phyloP scores from a whole-genome alignment of 1,284 basidiomycete genomes.

The Schizophyllum amplum region DNA sequence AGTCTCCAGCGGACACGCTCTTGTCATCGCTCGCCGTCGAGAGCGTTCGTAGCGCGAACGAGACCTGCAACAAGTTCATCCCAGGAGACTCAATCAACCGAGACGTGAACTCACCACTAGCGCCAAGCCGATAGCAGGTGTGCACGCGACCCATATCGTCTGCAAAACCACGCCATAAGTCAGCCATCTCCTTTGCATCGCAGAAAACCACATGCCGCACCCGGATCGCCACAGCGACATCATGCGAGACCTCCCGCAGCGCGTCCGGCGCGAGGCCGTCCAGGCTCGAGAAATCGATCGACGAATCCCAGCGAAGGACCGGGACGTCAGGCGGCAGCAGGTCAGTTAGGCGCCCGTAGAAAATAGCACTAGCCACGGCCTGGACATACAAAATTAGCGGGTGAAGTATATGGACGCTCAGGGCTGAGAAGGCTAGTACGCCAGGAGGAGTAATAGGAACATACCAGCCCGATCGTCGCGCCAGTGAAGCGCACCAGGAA shows the following conservation, averaged over 20 bases:
- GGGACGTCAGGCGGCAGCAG: slow-evolving; percentile 40
- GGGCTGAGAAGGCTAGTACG: neutral
- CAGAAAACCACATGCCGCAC: slow-evolving; percentile 22
- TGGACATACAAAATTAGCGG: slow-evolving; percentile 19
- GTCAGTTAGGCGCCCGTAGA: slow-evolving; percentile 43
- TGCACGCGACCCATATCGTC: slow-evolving; percentile 56
- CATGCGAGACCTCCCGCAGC: slow-evolving; percentile 31
- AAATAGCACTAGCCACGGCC: slow-evolving; percentile 71
- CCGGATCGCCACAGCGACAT: slow-evolving; percentile 47
- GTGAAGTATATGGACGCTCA: no score
- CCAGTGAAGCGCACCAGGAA: slow-evolving; percentile 80
- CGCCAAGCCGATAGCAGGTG: slow-evolving; percentile 31
- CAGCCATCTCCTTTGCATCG: neutral
- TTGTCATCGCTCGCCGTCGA: neutral
- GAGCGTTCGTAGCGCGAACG: neutral
- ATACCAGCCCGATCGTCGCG: slow-evolving; percentile 68
- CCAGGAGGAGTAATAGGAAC: slow-evolving; percentile 17
- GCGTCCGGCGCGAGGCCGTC: slow-evolving; percentile 33
- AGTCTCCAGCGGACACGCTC: no score
- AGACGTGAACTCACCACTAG: slow-evolving; percentile 5
- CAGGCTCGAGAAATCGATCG: slow-evolving; percentile 47
- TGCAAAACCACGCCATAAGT: slow-evolving; percentile 18
- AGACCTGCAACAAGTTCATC: slow-evolving; percentile 29
- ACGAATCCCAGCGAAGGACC: slow-evolving; percentile 30
- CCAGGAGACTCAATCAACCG: no score